A percentile compares a stretch with the other conserved stretches of the same genome.
Conservation (phyloP, 2,329 filamentous ascomycete species). For the Fusarium pilosicola region DNA sequence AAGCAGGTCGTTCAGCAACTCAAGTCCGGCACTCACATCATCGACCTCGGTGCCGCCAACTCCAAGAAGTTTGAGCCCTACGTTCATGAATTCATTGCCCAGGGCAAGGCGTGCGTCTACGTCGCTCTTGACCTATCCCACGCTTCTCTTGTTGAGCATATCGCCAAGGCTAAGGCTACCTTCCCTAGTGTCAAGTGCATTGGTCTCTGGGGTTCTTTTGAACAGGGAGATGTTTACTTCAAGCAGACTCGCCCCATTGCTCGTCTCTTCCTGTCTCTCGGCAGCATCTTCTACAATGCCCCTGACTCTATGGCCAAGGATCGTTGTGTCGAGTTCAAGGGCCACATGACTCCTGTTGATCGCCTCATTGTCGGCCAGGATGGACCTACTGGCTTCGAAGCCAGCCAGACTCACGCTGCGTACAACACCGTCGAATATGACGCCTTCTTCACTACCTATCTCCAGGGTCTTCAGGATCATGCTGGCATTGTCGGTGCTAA, state of each 20-base stretch:
- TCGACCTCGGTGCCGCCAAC: constrained; percentile 39
- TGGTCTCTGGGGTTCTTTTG: constrained; percentile 38
- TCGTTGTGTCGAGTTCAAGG: constrained; percentile 30
- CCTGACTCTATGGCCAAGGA: constrained; percentile 30
- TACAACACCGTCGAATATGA: constrained; percentile 36
- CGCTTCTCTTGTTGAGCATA: constrained; percentile 22
- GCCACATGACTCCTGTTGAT: constrained; percentile 20
- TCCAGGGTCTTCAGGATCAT: constrained; percentile 19
- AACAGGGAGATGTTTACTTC: constrained; percentile 37
- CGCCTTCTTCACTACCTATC: constrained; percentile 26
- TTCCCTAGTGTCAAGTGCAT: constrained; percentile 29
- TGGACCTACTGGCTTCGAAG: constrained; percentile 4
- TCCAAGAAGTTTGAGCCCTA: constrained; percentile 39
- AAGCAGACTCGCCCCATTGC: background rate
- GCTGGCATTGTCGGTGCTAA: constrained; percentile 16
- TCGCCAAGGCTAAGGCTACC: constrained; percentile 22
- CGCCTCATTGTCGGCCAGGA: constrained; percentile 37
- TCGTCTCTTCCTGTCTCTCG: constrained; percentile 37
- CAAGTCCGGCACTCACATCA: constrained; percentile 25
- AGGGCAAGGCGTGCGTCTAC: constrained; percentile 36
- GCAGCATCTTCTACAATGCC: constrained; percentile 40
- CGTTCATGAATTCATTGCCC: constrained; percentile 25
- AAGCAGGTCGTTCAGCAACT: constrained; percentile 25
- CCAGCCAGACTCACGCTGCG: background rate
- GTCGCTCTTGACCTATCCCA: constrained; percentile 31